These are phyloP conservation scores for Beta macrorhiza DNA, from an alignment of 179 eudicot genomes.

Conservation along the genomic window DNA sequence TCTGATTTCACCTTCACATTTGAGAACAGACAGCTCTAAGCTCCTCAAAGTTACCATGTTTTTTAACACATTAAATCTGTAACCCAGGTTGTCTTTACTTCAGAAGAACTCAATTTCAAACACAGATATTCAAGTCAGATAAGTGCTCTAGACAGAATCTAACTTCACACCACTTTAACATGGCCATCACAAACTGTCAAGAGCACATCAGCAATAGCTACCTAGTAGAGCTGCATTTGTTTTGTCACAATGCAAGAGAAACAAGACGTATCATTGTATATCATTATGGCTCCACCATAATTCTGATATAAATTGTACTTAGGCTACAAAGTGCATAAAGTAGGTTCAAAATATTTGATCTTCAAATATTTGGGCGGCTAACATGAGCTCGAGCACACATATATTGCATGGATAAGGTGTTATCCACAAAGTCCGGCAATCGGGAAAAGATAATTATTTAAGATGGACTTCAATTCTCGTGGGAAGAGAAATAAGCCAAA, in stretches of 20 bases:
- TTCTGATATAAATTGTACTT: neutral
- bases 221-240: neutral
- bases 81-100: too few relatives aligned
- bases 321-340: neutral
- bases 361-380: too few relatives aligned
- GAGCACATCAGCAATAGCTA: neutral
- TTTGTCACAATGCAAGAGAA: neutral
- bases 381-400: neutral
- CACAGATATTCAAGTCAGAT: neutral
- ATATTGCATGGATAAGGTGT: neutral
- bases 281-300: neutral
- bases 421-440: neutral
- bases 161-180: neutral
- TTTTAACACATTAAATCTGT: too few relatives aligned
- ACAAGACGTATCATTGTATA: neutral
- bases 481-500: neutral
- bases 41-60: too few relatives aligned
- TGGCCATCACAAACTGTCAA: neutral
- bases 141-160: neutral
- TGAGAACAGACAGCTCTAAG: too few relatives aligned
- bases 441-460: neutral
- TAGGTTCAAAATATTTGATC: neutral
- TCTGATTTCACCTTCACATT: too few relatives aligned
- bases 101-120: neutral
- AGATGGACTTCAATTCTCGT: neutral